Percentiles rank a stretch among this genome's conserved stretches.
Evolutionary conservation across 78 protist species (phyloP).

Genomic region (Dictyostelium purpureum): DNA sequence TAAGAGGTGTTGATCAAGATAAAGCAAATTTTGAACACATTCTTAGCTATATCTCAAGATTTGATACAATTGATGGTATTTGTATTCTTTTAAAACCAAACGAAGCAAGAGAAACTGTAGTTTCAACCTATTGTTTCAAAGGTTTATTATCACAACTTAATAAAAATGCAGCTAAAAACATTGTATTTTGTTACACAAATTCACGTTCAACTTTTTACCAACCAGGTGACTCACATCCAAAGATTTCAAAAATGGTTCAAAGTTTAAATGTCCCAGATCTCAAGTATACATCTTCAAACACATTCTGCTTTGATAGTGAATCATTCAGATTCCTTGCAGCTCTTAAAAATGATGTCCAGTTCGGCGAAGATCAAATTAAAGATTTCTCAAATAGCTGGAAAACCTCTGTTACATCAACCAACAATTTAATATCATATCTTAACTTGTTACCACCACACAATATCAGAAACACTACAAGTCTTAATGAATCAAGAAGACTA

Average conservation of each 20-base stretch:
- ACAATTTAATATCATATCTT: background rate
- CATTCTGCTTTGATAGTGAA: background rate
- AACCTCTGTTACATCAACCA: background rate
- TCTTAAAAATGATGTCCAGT: background rate
- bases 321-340: background rate
- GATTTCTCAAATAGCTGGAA: background rate
- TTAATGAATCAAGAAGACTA: background rate
- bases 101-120: background rate
- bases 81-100: background rate
- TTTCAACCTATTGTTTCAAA: background rate
- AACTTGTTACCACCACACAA: background rate
- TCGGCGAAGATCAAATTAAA: background rate
- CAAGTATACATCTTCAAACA: background rate
- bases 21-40: background rate
- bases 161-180: background rate
- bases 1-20: background rate
- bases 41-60: background rate
- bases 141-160: background rate
- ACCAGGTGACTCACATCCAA: background rate
- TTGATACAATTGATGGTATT: background rate
- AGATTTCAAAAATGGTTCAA: background rate
- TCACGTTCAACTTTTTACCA: background rate
- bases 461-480: background rate
- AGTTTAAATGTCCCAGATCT: background rate
- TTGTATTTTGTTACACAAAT: background rate